phyloP scores from a whole-genome alignment of 345 rosid genomes.

The Fremontodendron californicum region DNA sequence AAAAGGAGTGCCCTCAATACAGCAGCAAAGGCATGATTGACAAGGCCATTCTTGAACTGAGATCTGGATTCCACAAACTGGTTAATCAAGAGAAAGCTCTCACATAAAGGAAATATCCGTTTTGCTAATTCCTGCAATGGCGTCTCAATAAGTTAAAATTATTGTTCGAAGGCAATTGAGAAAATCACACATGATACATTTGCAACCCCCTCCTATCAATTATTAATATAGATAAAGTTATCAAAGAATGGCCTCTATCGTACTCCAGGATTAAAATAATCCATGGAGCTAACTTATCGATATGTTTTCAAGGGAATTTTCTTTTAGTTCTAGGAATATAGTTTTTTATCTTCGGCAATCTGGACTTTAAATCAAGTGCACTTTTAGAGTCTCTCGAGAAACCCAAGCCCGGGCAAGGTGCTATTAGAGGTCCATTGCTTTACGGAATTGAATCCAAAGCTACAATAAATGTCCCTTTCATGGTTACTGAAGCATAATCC shows the following conservation, averaged over 20 bases:
- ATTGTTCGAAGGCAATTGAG: conserved; percentile 1
- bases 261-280: background rate
- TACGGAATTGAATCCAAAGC: conserved; percentile 5
- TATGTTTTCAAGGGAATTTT: background rate
- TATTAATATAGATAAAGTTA: conserved; percentile 1
- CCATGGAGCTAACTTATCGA: background rate
- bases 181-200: background rate
- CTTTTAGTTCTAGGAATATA: background rate
- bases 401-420: background rate
- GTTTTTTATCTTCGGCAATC: background rate
- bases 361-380: background rate
- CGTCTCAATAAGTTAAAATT: conserved; percentile 14
- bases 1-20: conserved; percentile 86
- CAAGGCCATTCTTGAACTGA: conserved; percentile 91
- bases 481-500: background rate
- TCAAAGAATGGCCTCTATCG: background rate
- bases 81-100: conserved; percentile 76
- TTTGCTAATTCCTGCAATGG: conserved; percentile 79
- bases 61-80: conserved; percentile 95
- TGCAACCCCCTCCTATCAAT: background rate
- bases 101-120: conserved; percentile 75
- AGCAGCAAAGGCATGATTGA: conserved; percentile 96
- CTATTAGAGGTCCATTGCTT: background rate
- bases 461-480: background rate
- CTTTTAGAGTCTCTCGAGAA: background rate